phyloP scores from a whole-genome alignment of 345 rosid genomes.

The Barbarea vulgaris region DNA sequence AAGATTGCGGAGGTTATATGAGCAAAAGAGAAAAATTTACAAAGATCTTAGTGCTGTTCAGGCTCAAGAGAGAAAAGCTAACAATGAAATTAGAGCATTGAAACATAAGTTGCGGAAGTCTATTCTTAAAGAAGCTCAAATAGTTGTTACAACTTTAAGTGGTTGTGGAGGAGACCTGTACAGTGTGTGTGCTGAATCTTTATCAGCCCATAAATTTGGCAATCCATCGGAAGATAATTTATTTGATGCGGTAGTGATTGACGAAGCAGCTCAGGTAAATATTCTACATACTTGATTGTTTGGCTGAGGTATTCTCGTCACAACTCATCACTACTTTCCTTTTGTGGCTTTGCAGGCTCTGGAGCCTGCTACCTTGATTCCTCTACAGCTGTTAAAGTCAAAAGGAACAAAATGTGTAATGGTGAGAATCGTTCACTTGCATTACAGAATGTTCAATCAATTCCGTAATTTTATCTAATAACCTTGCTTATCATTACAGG shows the following conservation, averaged over 20 bases:
- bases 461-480: constrained; percentile 12
- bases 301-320: constrained; percentile 29
- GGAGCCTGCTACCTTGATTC: constrained; percentile 98
- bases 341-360: constrained; percentile 64
- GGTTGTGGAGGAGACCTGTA: constrained; percentile 99
- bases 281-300: constrained; percentile 27
- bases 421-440: constrained; percentile 52
- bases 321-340: constrained; percentile 21
- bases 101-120: constrained; percentile 77
- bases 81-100: constrained; percentile 67
- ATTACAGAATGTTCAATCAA: background rate
- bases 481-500: constrained; percentile 48
- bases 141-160: constrained; percentile 87
- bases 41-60: constrained; percentile 84
- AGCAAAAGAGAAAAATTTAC: constrained; percentile 79
- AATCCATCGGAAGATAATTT: constrained; percentile 75
- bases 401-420: constrained; percentile 82
- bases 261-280: constrained; percentile 96
- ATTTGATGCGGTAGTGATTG: constrained; percentile 92
- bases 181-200: constrained; percentile 86
- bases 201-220: constrained; percentile 66
- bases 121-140: constrained; percentile 90
- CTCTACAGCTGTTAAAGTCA: constrained; percentile 90
- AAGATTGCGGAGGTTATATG: constrained; percentile 73
- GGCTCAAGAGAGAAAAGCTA: constrained; percentile 73